Conservation (phyloP, 2,329 filamentous ascomycete species). For the Ophiostoma novo-ulmi region DNA sequence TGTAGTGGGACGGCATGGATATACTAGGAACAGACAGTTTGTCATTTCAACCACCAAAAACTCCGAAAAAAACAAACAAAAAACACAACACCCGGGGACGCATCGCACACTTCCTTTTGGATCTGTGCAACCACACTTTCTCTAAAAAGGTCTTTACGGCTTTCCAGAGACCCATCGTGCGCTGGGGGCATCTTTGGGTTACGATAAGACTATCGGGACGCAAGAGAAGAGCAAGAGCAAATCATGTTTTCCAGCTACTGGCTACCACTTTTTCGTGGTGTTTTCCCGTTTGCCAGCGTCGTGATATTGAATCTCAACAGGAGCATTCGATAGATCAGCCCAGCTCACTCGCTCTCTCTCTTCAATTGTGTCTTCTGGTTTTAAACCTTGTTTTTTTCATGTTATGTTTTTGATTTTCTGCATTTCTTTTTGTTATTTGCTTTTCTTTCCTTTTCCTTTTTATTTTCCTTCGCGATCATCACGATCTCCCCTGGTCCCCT, state of each 20-base stretch:
- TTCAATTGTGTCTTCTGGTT: background rate
- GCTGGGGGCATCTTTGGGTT: conserved; percentile 1
- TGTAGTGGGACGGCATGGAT: background rate
- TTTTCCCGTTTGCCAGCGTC: background rate
- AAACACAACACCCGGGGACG: background rate
- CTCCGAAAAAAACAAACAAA: background rate
- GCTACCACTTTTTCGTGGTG: background rate
- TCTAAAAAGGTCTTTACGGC: background rate
- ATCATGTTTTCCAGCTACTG: background rate
- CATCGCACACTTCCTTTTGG: background rate
- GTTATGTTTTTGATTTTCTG: background rate
- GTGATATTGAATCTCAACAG: background rate
- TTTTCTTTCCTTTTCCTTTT: background rate
- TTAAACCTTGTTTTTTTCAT: background rate
- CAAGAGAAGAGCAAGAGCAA: background rate
- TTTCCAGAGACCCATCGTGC: conserved; percentile 6
- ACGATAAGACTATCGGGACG: background rate
- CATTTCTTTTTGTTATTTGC: background rate
- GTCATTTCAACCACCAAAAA: background rate
- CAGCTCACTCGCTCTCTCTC: background rate
- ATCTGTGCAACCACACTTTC: background rate
- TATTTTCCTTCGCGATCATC: background rate
- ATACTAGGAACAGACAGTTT: background rate
- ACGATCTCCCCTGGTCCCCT: background rate
- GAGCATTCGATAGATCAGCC: background rate